phyloP scores from a whole-genome alignment of 345 rosid genomes.

The Populus euphratica region DNA sequence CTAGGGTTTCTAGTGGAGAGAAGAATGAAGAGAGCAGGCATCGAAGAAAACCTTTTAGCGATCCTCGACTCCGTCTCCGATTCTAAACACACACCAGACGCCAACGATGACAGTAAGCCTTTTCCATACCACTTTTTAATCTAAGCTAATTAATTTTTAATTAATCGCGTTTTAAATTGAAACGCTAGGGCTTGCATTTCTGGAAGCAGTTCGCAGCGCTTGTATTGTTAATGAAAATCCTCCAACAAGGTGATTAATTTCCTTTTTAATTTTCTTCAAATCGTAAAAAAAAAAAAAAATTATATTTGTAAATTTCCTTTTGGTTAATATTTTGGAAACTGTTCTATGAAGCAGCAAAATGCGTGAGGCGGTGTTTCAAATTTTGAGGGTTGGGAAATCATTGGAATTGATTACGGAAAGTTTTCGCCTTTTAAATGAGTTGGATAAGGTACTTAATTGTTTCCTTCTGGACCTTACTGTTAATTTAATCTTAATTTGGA shows the following conservation, averaged over 20 bases:
- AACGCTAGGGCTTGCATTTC: slow-evolving; percentile 56
- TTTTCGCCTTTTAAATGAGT: slow-evolving; percentile 61
- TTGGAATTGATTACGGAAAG: slow-evolving; percentile 67
- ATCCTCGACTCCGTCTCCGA: slow-evolving; percentile 53
- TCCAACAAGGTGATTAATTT: slow-evolving; percentile 49
- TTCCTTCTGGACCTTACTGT: background rate
- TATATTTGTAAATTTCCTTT: background rate
- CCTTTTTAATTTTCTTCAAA: background rate
- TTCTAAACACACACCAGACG: slow-evolving; percentile 46
- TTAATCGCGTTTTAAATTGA: background rate
- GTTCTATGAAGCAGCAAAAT: slow-evolving; percentile 61
- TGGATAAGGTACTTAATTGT: slow-evolving; percentile 46
- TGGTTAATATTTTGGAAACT: background rate
- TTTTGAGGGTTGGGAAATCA: slow-evolving; percentile 54
- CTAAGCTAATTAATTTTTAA: background rate
- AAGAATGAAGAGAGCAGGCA: slow-evolving; percentile 29
- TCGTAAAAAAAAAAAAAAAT: background rate
- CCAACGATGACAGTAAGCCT: slow-evolving; percentile 57
- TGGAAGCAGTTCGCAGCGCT: slow-evolving; percentile 72
- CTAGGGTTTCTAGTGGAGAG: slow-evolving; percentile 5
- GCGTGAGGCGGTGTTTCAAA: slow-evolving; percentile 62
- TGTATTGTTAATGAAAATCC: slow-evolving; percentile 47
- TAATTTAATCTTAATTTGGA: slow-evolving; percentile 1
- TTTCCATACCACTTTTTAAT: background rate
- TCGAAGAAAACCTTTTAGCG: slow-evolving; percentile 70